phyloP scores from a whole-genome alignment of 345 rosid genomes.

The Chamaenerion angustifolium region DNA sequence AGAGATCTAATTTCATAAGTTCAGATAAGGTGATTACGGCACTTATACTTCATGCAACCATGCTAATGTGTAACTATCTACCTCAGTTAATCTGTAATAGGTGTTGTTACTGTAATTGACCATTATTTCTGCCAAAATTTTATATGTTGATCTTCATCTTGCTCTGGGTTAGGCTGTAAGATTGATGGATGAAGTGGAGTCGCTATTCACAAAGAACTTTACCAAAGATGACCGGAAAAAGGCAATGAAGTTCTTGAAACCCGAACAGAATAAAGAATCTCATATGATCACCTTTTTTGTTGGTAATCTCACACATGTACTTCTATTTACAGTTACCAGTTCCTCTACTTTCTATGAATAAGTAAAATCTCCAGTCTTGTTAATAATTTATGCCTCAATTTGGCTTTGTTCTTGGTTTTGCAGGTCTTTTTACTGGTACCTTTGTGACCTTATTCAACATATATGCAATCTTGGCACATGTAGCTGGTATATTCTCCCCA shows the following conservation, averaged over 20 bases:
- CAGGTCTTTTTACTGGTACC: constrained; percentile 92
- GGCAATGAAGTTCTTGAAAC: constrained; percentile 91
- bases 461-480: constrained; percentile 71
- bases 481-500: constrained; percentile 68
- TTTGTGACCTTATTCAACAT: constrained; percentile 70
- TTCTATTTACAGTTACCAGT: neutral
- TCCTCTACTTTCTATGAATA: neutral
- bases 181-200: constrained; percentile 97
- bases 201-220: constrained; percentile 91
- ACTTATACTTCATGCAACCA: neutral
- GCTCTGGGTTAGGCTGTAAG: constrained; percentile 44
- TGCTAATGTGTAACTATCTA: too few relatives aligned
- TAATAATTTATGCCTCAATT: neutral
- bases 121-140: neutral
- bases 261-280: constrained; percentile 74
- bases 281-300: constrained; percentile 95
- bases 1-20: constrained; percentile 79
- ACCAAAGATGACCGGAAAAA: constrained; percentile 89
- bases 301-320: constrained; percentile 28
- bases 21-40: constrained; percentile 65
- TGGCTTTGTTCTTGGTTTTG: constrained; percentile 2
- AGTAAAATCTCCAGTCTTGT: neutral
- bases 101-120: neutral
- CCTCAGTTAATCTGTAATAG: too few relatives aligned
- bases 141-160: neutral